Conservation (phyloP, 495 filamentous ascomycete genomes). For the Xylaria curta region DNA sequence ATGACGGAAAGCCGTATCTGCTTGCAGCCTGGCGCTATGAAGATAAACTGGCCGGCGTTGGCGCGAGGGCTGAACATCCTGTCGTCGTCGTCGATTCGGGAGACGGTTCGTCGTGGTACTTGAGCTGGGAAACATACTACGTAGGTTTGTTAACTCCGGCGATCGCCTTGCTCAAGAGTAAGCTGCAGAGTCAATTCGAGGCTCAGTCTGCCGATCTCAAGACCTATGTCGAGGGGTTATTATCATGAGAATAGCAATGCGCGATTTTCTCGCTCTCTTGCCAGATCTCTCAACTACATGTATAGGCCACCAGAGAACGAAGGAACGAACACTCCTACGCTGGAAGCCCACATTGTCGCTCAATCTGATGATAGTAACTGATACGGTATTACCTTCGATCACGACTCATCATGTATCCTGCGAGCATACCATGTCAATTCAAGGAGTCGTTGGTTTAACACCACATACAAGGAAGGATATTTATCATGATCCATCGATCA, state of each 20-base stretch:
- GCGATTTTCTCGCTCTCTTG: neutral
- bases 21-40: constrained; percentile 33
- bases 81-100: constrained; percentile 31
- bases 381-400: neutral
- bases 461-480: neutral
- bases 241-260: neutral
- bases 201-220: constrained; percentile 35
- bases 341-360: neutral
- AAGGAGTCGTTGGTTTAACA: neutral
- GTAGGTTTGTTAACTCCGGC: constrained; percentile 28
- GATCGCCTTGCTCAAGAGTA: constrained; percentile 28
- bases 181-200: constrained; percentile 32
- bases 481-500: neutral
- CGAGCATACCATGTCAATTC: neutral
- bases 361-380: neutral
- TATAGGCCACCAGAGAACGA: neutral
- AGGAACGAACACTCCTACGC: neutral
- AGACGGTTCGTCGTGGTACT: constrained; percentile 31
- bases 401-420: neutral
- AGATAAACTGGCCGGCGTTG: constrained; percentile 30
- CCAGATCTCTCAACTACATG: neutral
- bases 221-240: constrained; percentile 30
- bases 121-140: constrained; percentile 44
- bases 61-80: constrained; percentile 32
- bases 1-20: constrained; percentile 22